Percentiles rank a stretch among this genome's conserved stretches.
Conservation (phyloP, 1,284 basidiomycete genomes). For the Tilletia indica region DNA sequence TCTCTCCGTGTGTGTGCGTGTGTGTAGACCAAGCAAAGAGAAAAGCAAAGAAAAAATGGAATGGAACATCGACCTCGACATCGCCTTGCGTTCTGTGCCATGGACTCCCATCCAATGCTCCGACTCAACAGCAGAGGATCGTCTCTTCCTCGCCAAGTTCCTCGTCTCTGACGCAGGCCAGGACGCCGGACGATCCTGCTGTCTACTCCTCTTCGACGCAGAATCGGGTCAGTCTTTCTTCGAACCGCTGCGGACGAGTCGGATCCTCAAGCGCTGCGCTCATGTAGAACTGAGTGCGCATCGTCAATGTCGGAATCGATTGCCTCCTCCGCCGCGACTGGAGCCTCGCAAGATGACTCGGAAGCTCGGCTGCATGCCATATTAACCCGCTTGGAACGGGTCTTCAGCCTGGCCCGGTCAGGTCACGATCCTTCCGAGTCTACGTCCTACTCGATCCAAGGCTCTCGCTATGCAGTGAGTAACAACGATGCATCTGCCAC, state of each 20-base stretch:
- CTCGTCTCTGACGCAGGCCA: background rate
- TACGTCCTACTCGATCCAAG: background rate
- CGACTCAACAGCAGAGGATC: background rate
- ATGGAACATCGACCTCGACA: constrained; percentile 12
- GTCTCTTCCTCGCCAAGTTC: constrained; percentile 14
- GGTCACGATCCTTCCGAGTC: background rate
- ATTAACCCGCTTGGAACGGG: background rate
- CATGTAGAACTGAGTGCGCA: background rate
- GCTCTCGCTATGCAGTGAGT: constrained; percentile 10
- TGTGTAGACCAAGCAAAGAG: too few relatives aligned
- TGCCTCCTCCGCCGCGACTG: background rate
- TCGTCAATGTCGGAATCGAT: background rate
- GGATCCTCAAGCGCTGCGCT: background rate
- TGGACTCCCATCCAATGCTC: constrained; percentile 3
- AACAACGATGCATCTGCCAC: background rate
- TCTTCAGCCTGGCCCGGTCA: background rate
- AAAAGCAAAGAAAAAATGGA: constrained; percentile 6
- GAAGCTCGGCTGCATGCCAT: background rate
- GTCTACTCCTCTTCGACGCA: constrained; percentile 10
- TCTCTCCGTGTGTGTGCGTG: too few relatives aligned
- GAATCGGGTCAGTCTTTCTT: background rate
- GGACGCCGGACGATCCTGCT: background rate
- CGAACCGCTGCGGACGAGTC: constrained; percentile 3
- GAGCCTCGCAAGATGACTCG: background rate
- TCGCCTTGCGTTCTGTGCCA: background rate